Conservation (phyloP, 1,139 yeast species). For the Cylindricascospora bacillispora region DNA sequence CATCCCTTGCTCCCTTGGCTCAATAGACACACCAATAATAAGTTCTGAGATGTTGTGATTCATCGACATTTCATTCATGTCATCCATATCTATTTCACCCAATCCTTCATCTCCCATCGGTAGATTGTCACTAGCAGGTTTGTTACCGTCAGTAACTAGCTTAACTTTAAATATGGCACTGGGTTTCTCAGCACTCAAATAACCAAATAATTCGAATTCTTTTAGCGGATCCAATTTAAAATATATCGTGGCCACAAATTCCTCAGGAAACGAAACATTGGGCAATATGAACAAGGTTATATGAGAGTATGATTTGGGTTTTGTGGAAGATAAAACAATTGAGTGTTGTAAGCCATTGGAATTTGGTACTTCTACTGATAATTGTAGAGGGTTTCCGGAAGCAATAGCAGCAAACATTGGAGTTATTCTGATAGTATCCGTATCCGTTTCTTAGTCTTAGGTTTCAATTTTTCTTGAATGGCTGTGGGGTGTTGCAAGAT, state of each 20-base stretch:
- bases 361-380: slow-evolving; percentile 26
- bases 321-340: slow-evolving; percentile 23
- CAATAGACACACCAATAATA: slow-evolving; percentile 80
- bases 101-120: slow-evolving; percentile 18
- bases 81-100: slow-evolving; percentile 33
- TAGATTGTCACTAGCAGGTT: slow-evolving; percentile 19
- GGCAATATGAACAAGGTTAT: slow-evolving; percentile 70
- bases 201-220: slow-evolving; percentile 76
- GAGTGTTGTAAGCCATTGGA: slow-evolving; percentile 28
- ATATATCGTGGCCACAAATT: slow-evolving; percentile 71
- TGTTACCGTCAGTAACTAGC: slow-evolving; percentile 24
- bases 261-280: slow-evolving; percentile 48
- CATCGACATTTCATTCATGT: slow-evolving; percentile 10
- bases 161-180: slow-evolving; percentile 83
- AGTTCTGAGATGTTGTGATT: slow-evolving; percentile 27
- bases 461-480: too few species aligned
- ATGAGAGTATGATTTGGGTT: slow-evolving; percentile 37
- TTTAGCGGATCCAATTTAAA: slow-evolving; percentile 63
- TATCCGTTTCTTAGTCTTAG: too few species aligned
- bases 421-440: too few species aligned
- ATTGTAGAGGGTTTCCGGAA: slow-evolving; percentile 27
- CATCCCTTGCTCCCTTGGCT: slow-evolving; percentile 36
- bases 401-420: slow-evolving; percentile 29
- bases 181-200: slow-evolving; percentile 58
- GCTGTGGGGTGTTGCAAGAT: too few species aligned